Evolutionary conservation across 768 basidiomycete species (phyloP), one percentile per base, ranked within the genome.

Genomic region (Phlebiopsis flavidoalba): DNA sequence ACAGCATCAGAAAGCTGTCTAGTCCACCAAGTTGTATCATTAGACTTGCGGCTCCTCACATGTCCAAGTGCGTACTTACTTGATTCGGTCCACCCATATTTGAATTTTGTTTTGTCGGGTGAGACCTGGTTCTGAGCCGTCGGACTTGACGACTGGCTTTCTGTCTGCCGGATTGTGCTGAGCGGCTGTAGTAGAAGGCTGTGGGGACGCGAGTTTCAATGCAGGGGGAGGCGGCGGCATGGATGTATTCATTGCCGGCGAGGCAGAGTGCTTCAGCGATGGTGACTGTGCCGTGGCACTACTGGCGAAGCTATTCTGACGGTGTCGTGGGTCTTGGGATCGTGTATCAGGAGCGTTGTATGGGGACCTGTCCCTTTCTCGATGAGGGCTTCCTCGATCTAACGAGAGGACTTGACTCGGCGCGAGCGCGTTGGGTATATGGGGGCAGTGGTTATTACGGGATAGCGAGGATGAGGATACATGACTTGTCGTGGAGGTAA

Each of bases 81-180:
- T 72, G 37, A 80, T 69, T 26, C 78, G 77, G 40, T 74, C 71
- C 37, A 73, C 68, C 78, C 78, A 79, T 47, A 72, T 65, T 24
- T 60, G 64, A n/a, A 69, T 70, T 51, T 73, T 76, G 53, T 79
- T 76, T 3, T 74, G 75, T 21, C 68, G 36, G n/a, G 76, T 68
- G 19, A 71, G 45, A 11, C 52, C 70, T 71, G 31, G 43, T 60
- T 10, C 2, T 31, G 6, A 2, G 2, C 6, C 26, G 26, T 31
- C 26, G 26, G 26, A 31, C 26, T 2, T 31, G 6, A 31, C 26
- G 26, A 31, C 6, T 31, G 26, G 26, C 26, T 31, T 31, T 31
- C 6, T 31, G 6, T 31, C 26, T 31, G 26, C 26, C 26, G 26
- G 6, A 31, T 31, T 2, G 6, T 31, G 26, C 6, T 31, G 26